phyloP scores from a whole-genome alignment of 2,329 filamentous ascomycete species.

The Aspergillus quadricinctus region DNA sequence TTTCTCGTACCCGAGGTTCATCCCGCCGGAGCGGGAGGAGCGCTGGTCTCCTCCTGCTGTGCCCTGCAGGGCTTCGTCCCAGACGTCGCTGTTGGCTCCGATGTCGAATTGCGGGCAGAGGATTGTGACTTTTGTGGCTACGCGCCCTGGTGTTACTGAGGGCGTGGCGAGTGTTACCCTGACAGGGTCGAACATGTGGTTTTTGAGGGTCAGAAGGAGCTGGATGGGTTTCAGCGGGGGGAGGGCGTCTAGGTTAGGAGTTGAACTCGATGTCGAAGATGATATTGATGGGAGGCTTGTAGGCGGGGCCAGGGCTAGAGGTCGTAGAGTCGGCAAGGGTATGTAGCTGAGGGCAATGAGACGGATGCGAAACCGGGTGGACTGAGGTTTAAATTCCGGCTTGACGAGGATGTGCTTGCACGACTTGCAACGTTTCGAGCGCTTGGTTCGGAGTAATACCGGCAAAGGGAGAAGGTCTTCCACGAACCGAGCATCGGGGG shows the following conservation, averaged over 20 bases:
- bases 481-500: slow-evolving; percentile 56
- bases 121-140: slow-evolving; percentile 78
- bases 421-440: slow-evolving; percentile 84
- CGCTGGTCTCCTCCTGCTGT: slow-evolving; percentile 36
- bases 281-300: slow-evolving; percentile 20
- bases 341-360: slow-evolving; percentile 86
- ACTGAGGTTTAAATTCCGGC: slow-evolving; percentile 84
- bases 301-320: slow-evolving; percentile 48
- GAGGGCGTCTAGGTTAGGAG: slow-evolving; percentile 44
- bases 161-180: slow-evolving; percentile 85
- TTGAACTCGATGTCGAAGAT: slow-evolving; percentile 17
- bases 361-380: slow-evolving; percentile 86
- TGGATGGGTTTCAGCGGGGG: slow-evolving; percentile 57
- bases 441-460: slow-evolving; percentile 80
- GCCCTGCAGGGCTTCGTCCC: slow-evolving; percentile 78
- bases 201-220: slow-evolving; percentile 84
- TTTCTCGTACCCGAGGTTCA: slow-evolving; percentile 37
- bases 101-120: slow-evolving; percentile 93
- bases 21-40: slow-evolving; percentile 39
- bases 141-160: slow-evolving; percentile 69
- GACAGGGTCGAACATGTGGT: slow-evolving; percentile 88
- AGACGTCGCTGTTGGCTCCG: slow-evolving; percentile 87
- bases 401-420: slow-evolving; percentile 95
- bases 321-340: slow-evolving; percentile 66
- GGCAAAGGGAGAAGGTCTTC: slow-evolving; percentile 76